A percentile compares a stretch with the other conserved stretches of the same genome.
These are phyloP conservation scores for Trichoderma cornu-damae DNA, from an alignment of 2,329 filamentous ascomycete genomes.

Conservation along the genomic window DNA sequence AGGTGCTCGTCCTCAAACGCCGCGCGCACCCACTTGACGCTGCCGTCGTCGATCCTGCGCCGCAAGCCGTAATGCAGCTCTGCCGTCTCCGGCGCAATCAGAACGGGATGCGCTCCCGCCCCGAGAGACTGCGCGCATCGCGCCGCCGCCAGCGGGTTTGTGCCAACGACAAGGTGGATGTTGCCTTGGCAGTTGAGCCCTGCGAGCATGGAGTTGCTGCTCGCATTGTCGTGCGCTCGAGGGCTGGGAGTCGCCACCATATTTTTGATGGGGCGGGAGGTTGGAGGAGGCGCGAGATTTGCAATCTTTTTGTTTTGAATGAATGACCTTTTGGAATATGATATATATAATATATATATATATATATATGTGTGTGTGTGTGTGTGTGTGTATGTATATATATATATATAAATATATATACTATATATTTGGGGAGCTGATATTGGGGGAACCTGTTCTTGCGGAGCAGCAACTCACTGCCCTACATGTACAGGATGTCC, in stretches of 20 bases:
- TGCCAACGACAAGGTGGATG: conserved; percentile 79
- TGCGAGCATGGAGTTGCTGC: conserved; percentile 51
- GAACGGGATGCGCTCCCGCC: conserved; percentile 73
- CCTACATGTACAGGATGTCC: too few species aligned
- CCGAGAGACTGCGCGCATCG: conserved; percentile 74
- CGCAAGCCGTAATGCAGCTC: conserved; percentile 55
- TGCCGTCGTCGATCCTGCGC: conserved; percentile 60
- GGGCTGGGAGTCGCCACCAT: background rate
- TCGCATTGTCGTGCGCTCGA: background rate
- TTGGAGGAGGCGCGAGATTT: conserved; percentile 13
- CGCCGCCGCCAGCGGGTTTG: conserved; percentile 79
- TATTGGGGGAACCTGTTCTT: too few species aligned
- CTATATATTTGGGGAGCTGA: too few species aligned
- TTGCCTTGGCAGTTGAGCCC: conserved; percentile 65
- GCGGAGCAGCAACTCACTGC: too few species aligned
- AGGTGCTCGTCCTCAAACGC: conserved; percentile 68
- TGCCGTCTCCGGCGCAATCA: conserved; percentile 65
- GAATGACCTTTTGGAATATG: too few species aligned
- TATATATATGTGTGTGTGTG: too few species aligned
- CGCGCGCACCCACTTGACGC: conserved; percentile 61
- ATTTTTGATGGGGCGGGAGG: conserved; percentile 3
- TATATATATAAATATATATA: too few species aligned
- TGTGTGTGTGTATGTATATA: too few species aligned
- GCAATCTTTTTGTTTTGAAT: too few species aligned
- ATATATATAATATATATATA: too few species aligned